phyloP scores from a whole-genome alignment of 176 grass and related monocot species.

The Lolium multiflorum region DNA sequence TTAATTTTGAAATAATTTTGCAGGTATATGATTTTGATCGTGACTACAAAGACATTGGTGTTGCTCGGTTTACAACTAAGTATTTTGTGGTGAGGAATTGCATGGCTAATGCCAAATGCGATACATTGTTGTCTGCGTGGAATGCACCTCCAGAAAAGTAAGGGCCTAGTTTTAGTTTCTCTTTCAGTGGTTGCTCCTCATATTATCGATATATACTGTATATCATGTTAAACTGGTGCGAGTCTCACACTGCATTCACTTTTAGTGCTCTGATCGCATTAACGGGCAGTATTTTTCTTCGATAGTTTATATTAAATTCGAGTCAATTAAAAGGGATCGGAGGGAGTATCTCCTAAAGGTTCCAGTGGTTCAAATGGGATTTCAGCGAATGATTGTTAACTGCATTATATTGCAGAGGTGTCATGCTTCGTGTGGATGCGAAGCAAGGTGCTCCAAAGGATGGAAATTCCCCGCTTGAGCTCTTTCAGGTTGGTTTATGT shows the following conservation, averaged over 20 bases:
- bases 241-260: background rate
- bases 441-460: constrained; percentile 99
- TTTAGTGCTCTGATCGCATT: constrained; percentile 5
- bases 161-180: constrained; percentile 39
- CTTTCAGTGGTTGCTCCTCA: background rate
- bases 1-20: constrained; percentile 41
- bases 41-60: constrained; percentile 97
- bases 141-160: constrained; percentile 96
- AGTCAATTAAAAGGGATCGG: too few relatives aligned
- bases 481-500: constrained; percentile 79
- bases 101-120: constrained; percentile 85
- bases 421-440: constrained; percentile 95
- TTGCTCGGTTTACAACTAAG: constrained; percentile 92
- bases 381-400: constrained; percentile 26
- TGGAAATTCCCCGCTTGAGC: constrained; percentile 90
- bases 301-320: background rate
- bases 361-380: constrained; percentile 24
- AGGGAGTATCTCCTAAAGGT: background rate
- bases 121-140: constrained; percentile 97
- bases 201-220: background rate
- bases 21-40: constrained; percentile 95
- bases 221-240: constrained; percentile 13
- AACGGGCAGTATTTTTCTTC: constrained; percentile 17
- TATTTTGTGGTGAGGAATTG: constrained; percentile 96
- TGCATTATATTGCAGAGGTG: constrained; percentile 62